phyloP scores from a whole-genome alignment of 2,329 filamentous ascomycete genomes.

The Clarireedia monteithiana region DNA sequence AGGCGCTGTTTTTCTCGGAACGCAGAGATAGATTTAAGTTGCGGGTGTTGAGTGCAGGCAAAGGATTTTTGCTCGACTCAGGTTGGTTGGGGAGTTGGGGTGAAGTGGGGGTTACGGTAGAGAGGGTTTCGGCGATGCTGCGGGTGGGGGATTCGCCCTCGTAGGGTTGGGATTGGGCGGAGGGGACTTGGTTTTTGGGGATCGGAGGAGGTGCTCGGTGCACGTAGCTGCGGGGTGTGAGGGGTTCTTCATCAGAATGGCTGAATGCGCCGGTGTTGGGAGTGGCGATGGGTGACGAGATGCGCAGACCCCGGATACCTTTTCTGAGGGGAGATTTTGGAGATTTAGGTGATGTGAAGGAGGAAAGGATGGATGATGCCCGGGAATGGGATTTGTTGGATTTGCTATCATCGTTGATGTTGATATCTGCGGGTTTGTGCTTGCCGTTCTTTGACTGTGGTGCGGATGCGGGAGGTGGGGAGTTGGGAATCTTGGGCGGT shows the following conservation, averaged over 20 bases:
- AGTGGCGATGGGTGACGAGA: conserved; percentile 59
- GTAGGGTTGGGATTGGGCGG: conserved; percentile 12
- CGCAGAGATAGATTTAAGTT: conserved; percentile 11
- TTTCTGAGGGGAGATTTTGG: conserved; percentile 33
- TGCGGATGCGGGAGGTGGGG: conserved; percentile 24
- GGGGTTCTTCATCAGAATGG: conserved; percentile 46
- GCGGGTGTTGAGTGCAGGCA: conserved; percentile 6
- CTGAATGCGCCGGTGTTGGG: conserved; percentile 53
- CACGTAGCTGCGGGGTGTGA: conserved; percentile 50
- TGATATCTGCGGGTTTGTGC: conserved; percentile 36
- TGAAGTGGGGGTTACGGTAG: conserved; percentile 10
- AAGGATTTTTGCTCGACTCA: not conserved
- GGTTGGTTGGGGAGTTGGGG: not conserved
- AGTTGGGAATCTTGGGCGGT: conserved; percentile 19
- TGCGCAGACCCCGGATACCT: conserved; percentile 42
- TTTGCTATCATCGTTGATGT: conserved; percentile 32
- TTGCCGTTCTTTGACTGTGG: conserved; percentile 38
- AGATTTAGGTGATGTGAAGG: conserved; percentile 42
- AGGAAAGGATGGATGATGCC: conserved; percentile 51
- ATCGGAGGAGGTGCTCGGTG: conserved; percentile 50
- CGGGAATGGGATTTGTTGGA: conserved; percentile 42
- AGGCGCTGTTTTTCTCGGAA: conserved; percentile 16
- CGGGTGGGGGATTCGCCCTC: conserved; percentile 19
- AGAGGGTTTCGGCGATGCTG: conserved; percentile 24
- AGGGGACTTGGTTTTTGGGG: conserved; percentile 38